A percentile compares a stretch with the other conserved stretches of the same genome.
These are phyloP conservation scores for Melampsora larici-populina DNA, from an alignment of 1,284 basidiomycete genomes.

Conservation along the genomic window DNA sequence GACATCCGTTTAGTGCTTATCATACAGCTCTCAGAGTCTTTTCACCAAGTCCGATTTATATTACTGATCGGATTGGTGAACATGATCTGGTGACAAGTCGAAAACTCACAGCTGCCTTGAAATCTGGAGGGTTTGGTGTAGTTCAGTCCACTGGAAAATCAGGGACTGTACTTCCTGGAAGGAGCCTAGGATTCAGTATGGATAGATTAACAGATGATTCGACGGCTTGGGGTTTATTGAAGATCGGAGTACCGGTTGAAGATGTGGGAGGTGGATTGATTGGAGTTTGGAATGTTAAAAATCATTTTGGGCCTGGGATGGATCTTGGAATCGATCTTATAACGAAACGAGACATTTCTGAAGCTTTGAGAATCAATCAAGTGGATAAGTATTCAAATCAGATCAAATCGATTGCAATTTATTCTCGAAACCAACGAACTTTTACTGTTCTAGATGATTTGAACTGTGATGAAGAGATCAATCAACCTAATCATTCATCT, in stretches of 20 bases:
- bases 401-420: background rate
- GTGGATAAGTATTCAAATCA: background rate
- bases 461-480: background rate
- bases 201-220: background rate
- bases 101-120: slow-evolving; percentile 4
- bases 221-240: slow-evolving; percentile 18
- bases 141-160: background rate
- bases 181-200: background rate
- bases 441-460: background rate
- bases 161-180: slow-evolving; percentile 10
- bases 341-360: slow-evolving; percentile 16
- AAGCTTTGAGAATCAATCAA: background rate
- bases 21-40: slow-evolving; percentile 16
- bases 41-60: slow-evolving; percentile 13
- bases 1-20: slow-evolving; percentile 9
- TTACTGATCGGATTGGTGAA: slow-evolving; percentile 19
- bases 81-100: background rate
- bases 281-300: slow-evolving; percentile 35
- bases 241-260: slow-evolving; percentile 2
- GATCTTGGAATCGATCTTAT: background rate
- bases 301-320: background rate
- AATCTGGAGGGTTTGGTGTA: background rate
- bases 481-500: background rate
- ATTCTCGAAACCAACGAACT: background rate
- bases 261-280: slow-evolving; percentile 16